phyloP scores from a whole-genome alignment of 352 stramenopile species.

The Globisporangium takayamanum region DNA sequence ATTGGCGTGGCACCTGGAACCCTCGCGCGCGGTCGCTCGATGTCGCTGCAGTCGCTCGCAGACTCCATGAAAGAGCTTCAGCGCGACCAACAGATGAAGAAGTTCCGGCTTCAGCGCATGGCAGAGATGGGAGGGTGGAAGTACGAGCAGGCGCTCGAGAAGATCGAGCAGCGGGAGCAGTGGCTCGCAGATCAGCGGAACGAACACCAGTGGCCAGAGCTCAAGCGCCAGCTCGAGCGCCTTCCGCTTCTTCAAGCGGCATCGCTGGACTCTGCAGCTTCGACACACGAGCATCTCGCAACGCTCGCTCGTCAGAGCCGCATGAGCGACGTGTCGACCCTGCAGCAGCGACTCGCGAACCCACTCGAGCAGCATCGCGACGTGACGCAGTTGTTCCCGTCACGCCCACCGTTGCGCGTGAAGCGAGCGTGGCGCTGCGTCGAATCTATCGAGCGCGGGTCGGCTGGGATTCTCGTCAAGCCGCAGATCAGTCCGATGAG shows the following conservation, averaged over 20 bases:
- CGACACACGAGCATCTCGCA: constrained; percentile 16
- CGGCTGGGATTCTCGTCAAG: constrained; percentile 83
- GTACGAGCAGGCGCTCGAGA: constrained; percentile 49
- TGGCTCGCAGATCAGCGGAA: constrained; percentile 50
- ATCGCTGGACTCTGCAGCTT: constrained; percentile 7
- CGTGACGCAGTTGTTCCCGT: constrained; percentile 38
- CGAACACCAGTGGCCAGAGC: constrained; percentile 55
- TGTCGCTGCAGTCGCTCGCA: constrained; percentile 42
- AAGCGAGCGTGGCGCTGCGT: constrained; percentile 85
- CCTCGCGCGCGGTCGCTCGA: constrained; percentile 7
- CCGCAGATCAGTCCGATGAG: constrained; percentile 90
- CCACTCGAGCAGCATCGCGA: constrained; percentile 65
- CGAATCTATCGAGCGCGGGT: constrained; percentile 70
- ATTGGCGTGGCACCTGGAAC: not conserved
- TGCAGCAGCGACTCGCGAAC: constrained; percentile 54
- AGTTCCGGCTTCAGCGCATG: constrained; percentile 56
- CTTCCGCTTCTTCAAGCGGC: constrained; percentile 16
- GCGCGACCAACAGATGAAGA: constrained; percentile 82
- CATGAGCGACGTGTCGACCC: constrained; percentile 46
- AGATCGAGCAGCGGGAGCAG: constrained; percentile 45
- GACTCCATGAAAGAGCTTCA: constrained; percentile 76
- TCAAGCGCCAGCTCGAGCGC: constrained; percentile 35
- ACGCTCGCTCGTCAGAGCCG: constrained; percentile 25
- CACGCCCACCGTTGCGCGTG: constrained; percentile 59
- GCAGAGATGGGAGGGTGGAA: constrained; percentile 72